Evolutionary conservation across 306 rosid species (phyloP).

Genomic region (Gastrolobium villosum): DNA sequence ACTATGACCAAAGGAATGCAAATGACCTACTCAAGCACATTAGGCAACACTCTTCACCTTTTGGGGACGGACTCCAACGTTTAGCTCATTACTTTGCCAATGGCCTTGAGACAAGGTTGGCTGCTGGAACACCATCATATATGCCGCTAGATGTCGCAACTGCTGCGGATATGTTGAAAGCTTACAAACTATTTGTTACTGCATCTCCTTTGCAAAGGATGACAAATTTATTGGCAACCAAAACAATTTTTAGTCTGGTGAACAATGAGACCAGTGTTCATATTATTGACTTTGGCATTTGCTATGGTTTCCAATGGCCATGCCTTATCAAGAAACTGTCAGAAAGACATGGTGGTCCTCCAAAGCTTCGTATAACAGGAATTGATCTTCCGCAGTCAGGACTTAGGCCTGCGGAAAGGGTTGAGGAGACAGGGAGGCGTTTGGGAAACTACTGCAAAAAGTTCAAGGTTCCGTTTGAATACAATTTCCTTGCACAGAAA

Average conservation of each 20-base stretch:
- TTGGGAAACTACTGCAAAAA: conserved; percentile 66
- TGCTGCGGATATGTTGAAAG: conserved; percentile 69
- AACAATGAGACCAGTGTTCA: conserved; percentile 61
- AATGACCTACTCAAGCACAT: conserved; percentile 66
- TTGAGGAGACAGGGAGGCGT: conserved; percentile 70
- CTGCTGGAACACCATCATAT: conserved; percentile 59
- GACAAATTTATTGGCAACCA: conserved; percentile 55
- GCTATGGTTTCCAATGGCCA: conserved; percentile 88
- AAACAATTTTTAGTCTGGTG: conserved; percentile 54
- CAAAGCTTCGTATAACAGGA: conserved; percentile 68
- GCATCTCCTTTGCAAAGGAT: conserved; percentile 71
- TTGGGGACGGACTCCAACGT: conserved; percentile 74
- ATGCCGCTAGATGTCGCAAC: conserved; percentile 40
- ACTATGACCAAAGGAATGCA: conserved; percentile 69
- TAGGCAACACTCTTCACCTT: conserved; percentile 67
- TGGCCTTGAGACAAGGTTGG: conserved; percentile 71
- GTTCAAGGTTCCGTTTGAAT: conserved; percentile 69
- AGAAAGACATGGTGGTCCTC: conserved; percentile 62
- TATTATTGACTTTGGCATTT: conserved; percentile 78
- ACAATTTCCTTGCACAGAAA: conserved; percentile 63
- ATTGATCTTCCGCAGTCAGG: conserved; percentile 81
- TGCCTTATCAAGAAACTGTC: conserved; percentile 70
- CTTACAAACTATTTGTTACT: conserved; percentile 59
- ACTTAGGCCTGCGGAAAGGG: conserved; percentile 78
- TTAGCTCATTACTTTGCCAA: conserved; percentile 75